Conservation (phyloP, 192 early-diverging fungal genomes). For the Coemansia sp. region DNA sequence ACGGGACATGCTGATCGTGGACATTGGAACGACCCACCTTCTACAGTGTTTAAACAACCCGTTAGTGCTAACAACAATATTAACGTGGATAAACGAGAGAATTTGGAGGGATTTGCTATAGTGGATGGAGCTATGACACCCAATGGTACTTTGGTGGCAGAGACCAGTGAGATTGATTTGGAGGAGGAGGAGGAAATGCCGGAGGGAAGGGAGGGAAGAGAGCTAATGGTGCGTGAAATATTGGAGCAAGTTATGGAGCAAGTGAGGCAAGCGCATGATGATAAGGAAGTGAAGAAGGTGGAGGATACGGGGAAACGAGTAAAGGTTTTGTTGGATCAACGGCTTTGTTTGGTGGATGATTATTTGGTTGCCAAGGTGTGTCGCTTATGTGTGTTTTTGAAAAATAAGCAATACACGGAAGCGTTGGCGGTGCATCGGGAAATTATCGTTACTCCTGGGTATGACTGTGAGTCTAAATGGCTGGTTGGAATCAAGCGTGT, state of each 20-base stretch:
- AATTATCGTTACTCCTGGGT: slow-evolving; percentile 26
- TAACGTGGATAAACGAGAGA: not conserved
- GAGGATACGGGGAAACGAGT: slow-evolving; percentile 40
- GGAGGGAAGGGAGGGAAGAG: slow-evolving; percentile 16
- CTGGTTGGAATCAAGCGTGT: slow-evolving; percentile 52
- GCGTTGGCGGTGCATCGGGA: slow-evolving; percentile 23
- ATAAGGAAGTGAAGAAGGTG: slow-evolving; percentile 15
- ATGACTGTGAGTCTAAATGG: slow-evolving; percentile 46
- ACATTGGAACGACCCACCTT: slow-evolving; percentile 59
- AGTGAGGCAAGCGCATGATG: not conserved
- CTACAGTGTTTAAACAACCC: slow-evolving; percentile 34
- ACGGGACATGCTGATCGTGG: slow-evolving; percentile 45
- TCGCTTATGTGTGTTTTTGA: slow-evolving; percentile 27
- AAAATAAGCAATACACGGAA: slow-evolving; percentile 10
- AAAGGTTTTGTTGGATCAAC: slow-evolving; percentile 24
- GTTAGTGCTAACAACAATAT: not conserved
- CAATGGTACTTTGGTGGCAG: slow-evolving; percentile 12
- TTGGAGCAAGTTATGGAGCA: slow-evolving; percentile 10
- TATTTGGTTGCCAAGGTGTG: slow-evolving; percentile 15
- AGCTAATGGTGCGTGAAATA: not conserved
- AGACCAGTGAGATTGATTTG: not conserved
- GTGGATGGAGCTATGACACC: slow-evolving; percentile 22
- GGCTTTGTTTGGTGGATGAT: slow-evolving; percentile 21
- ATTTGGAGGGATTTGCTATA: slow-evolving; percentile 23
- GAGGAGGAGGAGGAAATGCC: slow-evolving; percentile 16